Conservation (phyloP, 768 basidiomycete genomes). For the Rhizopogon vulgaris region DNA sequence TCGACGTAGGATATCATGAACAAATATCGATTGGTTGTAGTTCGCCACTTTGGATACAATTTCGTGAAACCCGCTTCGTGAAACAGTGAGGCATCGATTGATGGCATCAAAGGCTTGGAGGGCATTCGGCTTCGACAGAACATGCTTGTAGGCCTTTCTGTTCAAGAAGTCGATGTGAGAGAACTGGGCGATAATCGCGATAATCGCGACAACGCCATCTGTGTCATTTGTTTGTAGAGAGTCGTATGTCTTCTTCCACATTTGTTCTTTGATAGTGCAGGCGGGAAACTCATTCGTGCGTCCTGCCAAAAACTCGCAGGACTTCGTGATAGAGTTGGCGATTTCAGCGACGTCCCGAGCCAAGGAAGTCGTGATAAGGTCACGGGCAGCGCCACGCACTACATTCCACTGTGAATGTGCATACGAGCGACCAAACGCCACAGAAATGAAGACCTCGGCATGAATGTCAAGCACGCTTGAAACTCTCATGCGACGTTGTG, state of each 20-base stretch:
- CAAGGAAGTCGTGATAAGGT: slow-evolving; percentile 32
- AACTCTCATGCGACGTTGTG: slow-evolving; percentile 23
- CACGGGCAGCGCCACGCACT: slow-evolving; percentile 35
- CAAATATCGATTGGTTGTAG: slow-evolving; percentile 43
- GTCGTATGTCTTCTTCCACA: slow-evolving; percentile 69
- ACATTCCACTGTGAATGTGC: slow-evolving; percentile 35
- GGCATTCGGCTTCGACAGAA: slow-evolving; percentile 26
- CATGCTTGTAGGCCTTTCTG: slow-evolving; percentile 40
- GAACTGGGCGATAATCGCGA: slow-evolving; percentile 50
- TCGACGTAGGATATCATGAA: slow-evolving; percentile 48
- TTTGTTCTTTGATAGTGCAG: slow-evolving; percentile 41
- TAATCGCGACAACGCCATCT: slow-evolving; percentile 50
- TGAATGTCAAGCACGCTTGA: slow-evolving; percentile 46
- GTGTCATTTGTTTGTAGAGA: slow-evolving; percentile 51
- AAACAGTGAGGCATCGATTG: slow-evolving; percentile 51
- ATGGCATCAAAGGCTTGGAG: slow-evolving; percentile 43
- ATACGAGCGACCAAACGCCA: slow-evolving; percentile 39
- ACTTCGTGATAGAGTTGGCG: slow-evolving; percentile 21
- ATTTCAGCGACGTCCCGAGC: slow-evolving; percentile 30
- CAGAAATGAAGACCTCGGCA: slow-evolving; percentile 36
- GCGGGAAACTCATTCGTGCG: slow-evolving; percentile 24
- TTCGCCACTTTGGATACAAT: slow-evolving; percentile 62
- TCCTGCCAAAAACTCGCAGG: slow-evolving; percentile 28
- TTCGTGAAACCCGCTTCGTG: slow-evolving; percentile 59
- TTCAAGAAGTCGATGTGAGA: slow-evolving; percentile 65